These are phyloP conservation scores for Beauveria varroae DNA, from an alignment of 2,329 filamentous ascomycete species.

Conservation along the genomic window DNA sequence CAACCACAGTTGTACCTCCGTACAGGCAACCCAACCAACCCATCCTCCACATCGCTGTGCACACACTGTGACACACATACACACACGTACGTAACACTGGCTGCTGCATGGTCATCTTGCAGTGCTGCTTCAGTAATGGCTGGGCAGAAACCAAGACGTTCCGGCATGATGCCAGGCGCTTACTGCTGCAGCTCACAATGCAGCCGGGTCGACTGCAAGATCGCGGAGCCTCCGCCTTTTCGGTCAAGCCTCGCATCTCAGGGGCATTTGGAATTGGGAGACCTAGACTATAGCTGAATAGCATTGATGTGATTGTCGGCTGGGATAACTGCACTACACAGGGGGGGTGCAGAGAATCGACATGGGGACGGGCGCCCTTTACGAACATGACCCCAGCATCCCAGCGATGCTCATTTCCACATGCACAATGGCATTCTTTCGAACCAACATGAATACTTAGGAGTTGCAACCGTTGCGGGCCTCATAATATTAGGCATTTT, in stretches of 20 bases:
- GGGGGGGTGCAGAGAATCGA: neutral
- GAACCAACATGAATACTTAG: neutral
- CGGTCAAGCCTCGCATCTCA: neutral
- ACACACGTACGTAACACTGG: neutral
- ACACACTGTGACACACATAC: too few relatives aligned
- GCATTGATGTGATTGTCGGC: neutral
- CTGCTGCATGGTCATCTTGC: neutral
- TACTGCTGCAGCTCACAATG: neutral
- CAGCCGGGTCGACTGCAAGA: neutral
- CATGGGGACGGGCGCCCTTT: neutral
- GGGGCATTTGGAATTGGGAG: neutral
- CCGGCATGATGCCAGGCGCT: neutral
- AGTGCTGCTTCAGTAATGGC: too few relatives aligned
- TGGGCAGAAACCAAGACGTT: too few relatives aligned
- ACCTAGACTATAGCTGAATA: neutral
- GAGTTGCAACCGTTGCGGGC: neutral
- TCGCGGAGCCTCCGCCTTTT: neutral
- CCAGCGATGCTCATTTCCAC: neutral
- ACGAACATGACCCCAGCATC: neutral
- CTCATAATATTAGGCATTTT: neutral
- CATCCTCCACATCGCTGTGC: too few relatives aligned
- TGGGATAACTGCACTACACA: neutral
- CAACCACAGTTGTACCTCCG: neutral
- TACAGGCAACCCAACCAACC: too few relatives aligned
- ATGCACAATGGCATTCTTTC: neutral